These are phyloP conservation scores for Penicillium riverlandense DNA, from an alignment of 495 filamentous ascomycete species.

Conservation along the genomic window DNA sequence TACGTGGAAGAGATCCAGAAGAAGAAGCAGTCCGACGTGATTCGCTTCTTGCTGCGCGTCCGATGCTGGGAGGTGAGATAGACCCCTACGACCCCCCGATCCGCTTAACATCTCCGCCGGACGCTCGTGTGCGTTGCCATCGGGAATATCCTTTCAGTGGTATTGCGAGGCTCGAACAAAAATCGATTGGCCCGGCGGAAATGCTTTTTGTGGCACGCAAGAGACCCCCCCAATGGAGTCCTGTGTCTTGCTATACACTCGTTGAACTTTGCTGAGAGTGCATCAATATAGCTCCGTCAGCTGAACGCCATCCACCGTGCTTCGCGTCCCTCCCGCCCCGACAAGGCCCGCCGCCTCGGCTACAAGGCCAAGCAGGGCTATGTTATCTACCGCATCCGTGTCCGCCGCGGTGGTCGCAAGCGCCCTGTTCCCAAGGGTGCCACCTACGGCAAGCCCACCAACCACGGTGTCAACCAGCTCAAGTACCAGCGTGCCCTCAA, in stretches of 20 bases:
- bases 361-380: slow-evolving; percentile 99
- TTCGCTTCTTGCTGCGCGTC: slow-evolving; percentile 98
- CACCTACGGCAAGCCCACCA: slow-evolving; percentile 99
- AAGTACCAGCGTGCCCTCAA: slow-evolving; percentile 99
- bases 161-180: slow-evolving; percentile 32
- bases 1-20: slow-evolving; percentile 99
- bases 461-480: slow-evolving; percentile 99
- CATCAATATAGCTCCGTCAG: slow-evolving; percentile 98
- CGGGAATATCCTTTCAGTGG: slow-evolving; percentile 28
- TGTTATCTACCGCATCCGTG: slow-evolving; percentile 98
- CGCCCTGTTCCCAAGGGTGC: slow-evolving; percentile 92
- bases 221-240: slow-evolving; percentile 17
- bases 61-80: slow-evolving; percentile 99
- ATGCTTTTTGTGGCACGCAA: slow-evolving; percentile 39
- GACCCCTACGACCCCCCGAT: slow-evolving; percentile 38
- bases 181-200: slow-evolving; percentile 25
- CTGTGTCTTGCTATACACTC: slow-evolving; percentile 90
- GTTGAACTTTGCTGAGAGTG: slow-evolving; percentile 99
- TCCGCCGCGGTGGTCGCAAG: slow-evolving; percentile 97
- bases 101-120: slow-evolving; percentile 42
- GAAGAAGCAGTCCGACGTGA: slow-evolving; percentile 99
- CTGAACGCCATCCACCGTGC: slow-evolving; percentile 98
- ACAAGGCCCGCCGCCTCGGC: slow-evolving; percentile 98
- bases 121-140: slow-evolving; percentile 37
- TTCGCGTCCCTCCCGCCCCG: slow-evolving; percentile 93